phyloP scores from a whole-genome alignment of 2,329 filamentous ascomycete species.

The Chalara sp. region DNA sequence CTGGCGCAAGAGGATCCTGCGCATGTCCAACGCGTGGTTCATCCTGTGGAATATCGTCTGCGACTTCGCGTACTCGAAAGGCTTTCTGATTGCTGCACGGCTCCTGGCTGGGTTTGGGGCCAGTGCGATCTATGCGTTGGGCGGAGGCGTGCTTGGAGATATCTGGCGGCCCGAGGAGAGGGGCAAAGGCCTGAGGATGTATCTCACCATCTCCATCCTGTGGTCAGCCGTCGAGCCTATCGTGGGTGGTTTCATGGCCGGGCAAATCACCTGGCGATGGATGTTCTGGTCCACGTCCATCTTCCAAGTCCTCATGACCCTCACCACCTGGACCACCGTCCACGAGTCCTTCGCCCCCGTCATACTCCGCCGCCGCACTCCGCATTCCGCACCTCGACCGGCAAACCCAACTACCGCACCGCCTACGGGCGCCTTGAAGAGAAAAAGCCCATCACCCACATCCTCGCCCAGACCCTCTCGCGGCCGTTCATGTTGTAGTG shows the following conservation, averaged over 20 bases:
- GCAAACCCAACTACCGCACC: too few relatives aligned
- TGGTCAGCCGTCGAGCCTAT: conserved; percentile 37
- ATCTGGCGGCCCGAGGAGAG: conserved; percentile 53
- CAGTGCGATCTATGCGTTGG: conserved; percentile 45
- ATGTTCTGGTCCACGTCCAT: conserved; percentile 43
- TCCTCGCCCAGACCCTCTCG: too few relatives aligned
- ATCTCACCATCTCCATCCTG: too few relatives aligned
- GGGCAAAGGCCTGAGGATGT: conserved; percentile 54
- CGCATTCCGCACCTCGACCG: too few relatives aligned
- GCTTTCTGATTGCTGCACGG: conserved; percentile 49
- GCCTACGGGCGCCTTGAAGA: too few relatives aligned
- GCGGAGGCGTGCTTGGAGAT: conserved; percentile 44
- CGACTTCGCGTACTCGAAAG: conserved; percentile 42
- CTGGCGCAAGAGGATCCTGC: conserved; percentile 53
- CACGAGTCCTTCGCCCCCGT: conserved; percentile 40
- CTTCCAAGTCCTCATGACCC: conserved; percentile 32
- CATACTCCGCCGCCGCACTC: conserved; percentile 31
- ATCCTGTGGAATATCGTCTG: conserved; percentile 48
- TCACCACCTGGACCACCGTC: conserved; percentile 38
- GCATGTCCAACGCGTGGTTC: conserved; percentile 49
- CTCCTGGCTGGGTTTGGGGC: conserved; percentile 53
- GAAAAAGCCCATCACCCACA: too few relatives aligned
- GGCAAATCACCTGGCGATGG: conserved; percentile 45
- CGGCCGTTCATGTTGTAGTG: too few relatives aligned
- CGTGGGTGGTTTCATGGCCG: conserved; percentile 36